phyloP scores from a whole-genome alignment of 768 basidiomycete genomes.

The Tylopilus rubrobrunneus region DNA sequence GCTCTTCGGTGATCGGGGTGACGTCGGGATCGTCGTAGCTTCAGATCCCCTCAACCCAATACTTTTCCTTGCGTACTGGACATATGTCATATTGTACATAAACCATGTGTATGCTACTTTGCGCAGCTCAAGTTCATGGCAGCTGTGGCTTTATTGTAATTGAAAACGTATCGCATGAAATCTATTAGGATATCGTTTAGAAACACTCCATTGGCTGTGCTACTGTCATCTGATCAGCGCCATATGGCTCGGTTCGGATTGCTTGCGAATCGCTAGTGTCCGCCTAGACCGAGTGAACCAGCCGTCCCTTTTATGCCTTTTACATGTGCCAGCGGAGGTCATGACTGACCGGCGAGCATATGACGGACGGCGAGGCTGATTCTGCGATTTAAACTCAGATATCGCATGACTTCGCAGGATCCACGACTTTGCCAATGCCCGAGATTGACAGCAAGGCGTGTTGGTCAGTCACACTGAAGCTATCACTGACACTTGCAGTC shows the following conservation, averaged over 20 bases:
- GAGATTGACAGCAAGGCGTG: too few relatives aligned
- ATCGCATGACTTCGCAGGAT: too few relatives aligned
- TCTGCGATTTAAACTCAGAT: too few relatives aligned
- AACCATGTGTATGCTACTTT: too few relatives aligned
- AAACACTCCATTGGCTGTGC: background rate
- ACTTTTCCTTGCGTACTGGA: background rate
- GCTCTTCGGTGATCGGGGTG: background rate
- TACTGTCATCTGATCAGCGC: background rate
- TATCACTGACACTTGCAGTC: too few relatives aligned
- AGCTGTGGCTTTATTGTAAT: background rate
- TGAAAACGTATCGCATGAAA: background rate
- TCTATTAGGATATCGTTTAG: background rate
- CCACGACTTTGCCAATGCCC: too few relatives aligned
- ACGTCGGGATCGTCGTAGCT: constrained; percentile 3
- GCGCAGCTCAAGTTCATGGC: background rate
- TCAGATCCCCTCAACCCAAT: background rate
- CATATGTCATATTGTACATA: background rate
- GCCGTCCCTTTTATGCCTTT: too few relatives aligned
- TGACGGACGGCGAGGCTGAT: too few relatives aligned
- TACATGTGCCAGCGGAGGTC: too few relatives aligned
- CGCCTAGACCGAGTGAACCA: background rate
- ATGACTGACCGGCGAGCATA: too few relatives aligned
- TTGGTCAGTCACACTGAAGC: too few relatives aligned
- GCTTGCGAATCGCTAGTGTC: background rate
- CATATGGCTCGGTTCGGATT: background rate